Evolutionary conservation across 2,329 filamentous ascomycete species (phyloP).

Genomic region (Paramyrothecium sp.): DNA sequence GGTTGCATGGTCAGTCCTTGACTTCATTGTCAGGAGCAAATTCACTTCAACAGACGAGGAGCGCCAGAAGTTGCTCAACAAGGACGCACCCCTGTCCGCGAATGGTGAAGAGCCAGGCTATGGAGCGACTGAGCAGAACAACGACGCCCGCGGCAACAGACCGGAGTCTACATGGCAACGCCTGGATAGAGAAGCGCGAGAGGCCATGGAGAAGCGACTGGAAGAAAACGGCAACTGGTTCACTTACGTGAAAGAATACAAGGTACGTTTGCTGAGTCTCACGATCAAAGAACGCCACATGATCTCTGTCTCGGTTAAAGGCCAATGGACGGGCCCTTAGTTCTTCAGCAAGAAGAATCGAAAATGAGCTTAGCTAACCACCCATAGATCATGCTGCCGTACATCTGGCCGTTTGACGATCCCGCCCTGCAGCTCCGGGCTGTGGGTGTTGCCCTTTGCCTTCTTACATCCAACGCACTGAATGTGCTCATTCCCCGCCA

Average conservation of each 20-base stretch:
- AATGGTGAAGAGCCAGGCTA: constrained; percentile 30
- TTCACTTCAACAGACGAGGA: constrained; percentile 48
- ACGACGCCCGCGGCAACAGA: constrained; percentile 34
- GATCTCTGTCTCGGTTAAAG: too few species aligned
- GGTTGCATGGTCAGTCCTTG: constrained; percentile 17
- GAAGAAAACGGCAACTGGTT: constrained; percentile 70
- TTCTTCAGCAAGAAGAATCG: too few species aligned
- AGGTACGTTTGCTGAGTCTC: constrained; percentile 32
- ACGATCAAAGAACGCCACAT: neutral
- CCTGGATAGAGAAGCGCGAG: constrained; percentile 51
- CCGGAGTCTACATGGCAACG: constrained; percentile 55
- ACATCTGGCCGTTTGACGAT: constrained; percentile 73
- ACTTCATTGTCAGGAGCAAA: constrained; percentile 22
- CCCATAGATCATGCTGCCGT: constrained; percentile 69
- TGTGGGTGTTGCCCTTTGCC: constrained; percentile 62
- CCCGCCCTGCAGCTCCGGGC: constrained; percentile 66
- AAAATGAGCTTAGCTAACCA: neutral
- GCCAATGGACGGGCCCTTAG: too few species aligned
- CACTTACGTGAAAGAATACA: constrained; percentile 72
- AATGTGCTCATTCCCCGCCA: constrained; percentile 80
- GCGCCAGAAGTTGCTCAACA: constrained; percentile 53
- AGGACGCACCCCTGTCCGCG: constrained; percentile 13
- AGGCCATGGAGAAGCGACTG: constrained; percentile 65
- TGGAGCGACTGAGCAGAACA: constrained; percentile 36
- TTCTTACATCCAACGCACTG: constrained; percentile 69